Conservation (phyloP, 116 monocot species). For the Cymodocea nodosa region DNA sequence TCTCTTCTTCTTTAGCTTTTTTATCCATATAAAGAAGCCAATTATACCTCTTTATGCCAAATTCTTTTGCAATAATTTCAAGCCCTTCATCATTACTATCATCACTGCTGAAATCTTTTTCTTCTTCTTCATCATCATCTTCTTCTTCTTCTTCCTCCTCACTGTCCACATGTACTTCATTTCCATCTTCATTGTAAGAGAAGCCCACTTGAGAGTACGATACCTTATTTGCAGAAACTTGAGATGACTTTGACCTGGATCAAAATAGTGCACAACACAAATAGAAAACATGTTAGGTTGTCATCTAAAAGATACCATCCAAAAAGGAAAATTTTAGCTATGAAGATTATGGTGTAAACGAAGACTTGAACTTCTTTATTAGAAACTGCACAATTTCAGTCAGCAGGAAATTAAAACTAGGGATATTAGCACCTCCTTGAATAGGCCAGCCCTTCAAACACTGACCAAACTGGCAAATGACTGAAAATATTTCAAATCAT, state of each 20-base stretch:
- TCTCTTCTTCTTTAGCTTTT: conserved; percentile 94
- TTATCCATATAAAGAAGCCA: conserved; percentile 99
- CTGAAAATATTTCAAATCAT: too few relatives aligned
- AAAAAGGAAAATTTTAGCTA: neutral
- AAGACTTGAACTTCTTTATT: neutral
- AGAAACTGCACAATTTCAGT: neutral
- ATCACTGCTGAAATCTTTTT: conserved; percentile 89
- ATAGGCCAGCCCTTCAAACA: too few relatives aligned
- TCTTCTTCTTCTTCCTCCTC: conserved; percentile 72
- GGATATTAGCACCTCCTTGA: too few relatives aligned
- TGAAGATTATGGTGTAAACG: neutral
- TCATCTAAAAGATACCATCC: neutral
- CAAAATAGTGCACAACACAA: neutral
- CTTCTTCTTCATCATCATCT: conserved; percentile 86
- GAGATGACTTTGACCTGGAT: conserved; percentile 40
- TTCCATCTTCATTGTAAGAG: conserved; percentile 73
- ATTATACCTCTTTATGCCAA: conserved; percentile 92
- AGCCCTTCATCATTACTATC: conserved; percentile 91
- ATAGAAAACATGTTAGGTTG: conserved; percentile 3
- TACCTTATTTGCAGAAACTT: conserved; percentile 52
- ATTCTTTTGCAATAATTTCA: conserved; percentile 85
- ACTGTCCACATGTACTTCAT: conserved; percentile 42
- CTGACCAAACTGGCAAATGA: too few relatives aligned
- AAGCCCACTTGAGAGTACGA: conserved; percentile 98
- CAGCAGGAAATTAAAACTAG: too few relatives aligned